Evolutionary conservation across 1,139 yeast species (phyloP), one percentile per base, ranked within the genome.

Genomic region (Pneumocystis sp.): DNA sequence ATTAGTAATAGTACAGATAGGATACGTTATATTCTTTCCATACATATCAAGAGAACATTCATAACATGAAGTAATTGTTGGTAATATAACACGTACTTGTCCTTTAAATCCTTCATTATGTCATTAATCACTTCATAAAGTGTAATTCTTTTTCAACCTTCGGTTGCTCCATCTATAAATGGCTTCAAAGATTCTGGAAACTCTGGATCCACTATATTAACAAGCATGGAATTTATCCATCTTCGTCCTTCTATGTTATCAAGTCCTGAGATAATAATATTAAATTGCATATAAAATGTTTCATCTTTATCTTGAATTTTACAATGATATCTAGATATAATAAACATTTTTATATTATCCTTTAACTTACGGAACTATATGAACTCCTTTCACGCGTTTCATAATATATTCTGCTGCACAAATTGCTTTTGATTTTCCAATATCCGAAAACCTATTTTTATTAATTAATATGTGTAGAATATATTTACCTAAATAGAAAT

Each of bases 151-250:
- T 50, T 25, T 25, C n/a, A 50, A 50, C 57, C 57, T 73, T 93
- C 97, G 0, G 96, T 87, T 1, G 97, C 98, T 1, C 97, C 97
- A 73, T 93, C 98, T 42, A 93, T 84, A 73, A 93, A 76, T 0
- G 97, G 97, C 59, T 89, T 86, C 42, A 88, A 76, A 0, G 79
- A 75, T 62, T 81, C 82, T 44, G 83, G 83, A 65, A 81, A 80
- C 6, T 78, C 76, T 15, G 67, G 66, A 67, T 81, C 84, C 6
- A 87, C 88, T 72, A 89, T 71, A 4, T 83, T 78, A 1, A 87
- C 83, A 61, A 93, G 76, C 8, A 85, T 84, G 21, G 89, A 85
- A 74, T 91, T 93, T 68, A 91, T 87, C 95, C 96, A 91, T 65
- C 97, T 77, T 59, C 98, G 79, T 0, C 97, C 97, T 71, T 87